Base-by-base conservation (phyloP, 805 yeast species). In the Kodamaea sagamina region DNA sequence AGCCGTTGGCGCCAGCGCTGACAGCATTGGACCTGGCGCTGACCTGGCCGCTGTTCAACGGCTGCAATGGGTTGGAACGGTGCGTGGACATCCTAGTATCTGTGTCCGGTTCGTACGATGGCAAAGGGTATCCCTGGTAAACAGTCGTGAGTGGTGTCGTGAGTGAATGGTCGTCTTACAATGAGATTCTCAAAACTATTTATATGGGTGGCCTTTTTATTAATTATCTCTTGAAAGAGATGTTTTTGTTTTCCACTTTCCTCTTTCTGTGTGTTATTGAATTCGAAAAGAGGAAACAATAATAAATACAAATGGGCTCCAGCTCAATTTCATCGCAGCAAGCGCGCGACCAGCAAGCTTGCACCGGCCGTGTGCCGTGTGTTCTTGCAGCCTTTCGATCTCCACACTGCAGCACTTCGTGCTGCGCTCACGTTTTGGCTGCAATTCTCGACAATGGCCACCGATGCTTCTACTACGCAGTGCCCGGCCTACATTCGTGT, bases 41-140 rank as follows among this genome's bases (percentile, higher is more conserved):
- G 47, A 78, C 59, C 51, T 77, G 81, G 39, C 75, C 78, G 54
- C 62, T 71, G 54, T 75, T 77, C 45, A 78, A 66, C 42, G 82
- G 77, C 55, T 78, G 82, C 52, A 78, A 71, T 22, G 82, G 79
- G 54, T 76, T 75, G 16, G 49, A 41, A 29, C 53, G 49, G 34
- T 44, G 41, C 19, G 43, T 35, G 8, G 50, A 44, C 50, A 44
- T 43, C n/a, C 11, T 29, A 26, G 17, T 29, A 4, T 29, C 17
- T 29, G 15, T 29, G 34, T 17, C 22, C n/a, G 35, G 11, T 31
- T 18, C 22, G 19, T 28, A 8, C 32, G 13, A 12, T n/a, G n/a
- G n/a, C 35, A n/a, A 13, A 16, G 16, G 16, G 35, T 9, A 18
- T 13, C 6, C 6, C 11, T n/a, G 22, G 12, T 32, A 4, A 11